Evolutionary conservation across 2,329 filamentous ascomycete species (phyloP).

Genomic region (Claviceps purpurea): DNA sequence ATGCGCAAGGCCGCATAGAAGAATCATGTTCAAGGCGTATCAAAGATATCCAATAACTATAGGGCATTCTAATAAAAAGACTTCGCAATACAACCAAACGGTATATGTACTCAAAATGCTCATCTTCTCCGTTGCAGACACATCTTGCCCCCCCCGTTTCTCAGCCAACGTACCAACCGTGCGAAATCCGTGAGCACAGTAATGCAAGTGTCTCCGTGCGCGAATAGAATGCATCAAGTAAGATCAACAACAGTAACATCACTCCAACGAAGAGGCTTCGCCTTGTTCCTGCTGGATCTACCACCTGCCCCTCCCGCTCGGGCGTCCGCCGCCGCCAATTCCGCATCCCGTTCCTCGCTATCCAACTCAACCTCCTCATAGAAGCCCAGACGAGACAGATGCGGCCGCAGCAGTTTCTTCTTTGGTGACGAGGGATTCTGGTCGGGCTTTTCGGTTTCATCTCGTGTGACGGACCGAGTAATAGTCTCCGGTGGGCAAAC

Average conservation of each 20-base stretch:
- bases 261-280: conserved; percentile 14
- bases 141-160: too few species aligned
- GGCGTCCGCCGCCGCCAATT: conserved; percentile 6
- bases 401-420: conserved; percentile 27
- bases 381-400: conserved; percentile 24
- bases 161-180: too few species aligned
- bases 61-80: too few species aligned
- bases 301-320: conserved; percentile 7
- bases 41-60: too few species aligned
- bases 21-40: too few species aligned
- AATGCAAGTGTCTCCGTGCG: background rate
- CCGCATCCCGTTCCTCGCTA: conserved; percentile 14
- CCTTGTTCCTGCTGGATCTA: conserved; percentile 2
- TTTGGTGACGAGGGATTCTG: conserved; percentile 8
- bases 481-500: background rate
- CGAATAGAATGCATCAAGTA: conserved; percentile 8
- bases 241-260: conserved; percentile 22
- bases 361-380: conserved; percentile 20
- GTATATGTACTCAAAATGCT: too few species aligned
- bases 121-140: too few species aligned
- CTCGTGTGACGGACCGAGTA: background rate
- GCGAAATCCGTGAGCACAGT: background rate
- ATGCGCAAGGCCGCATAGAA: too few species aligned
- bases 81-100: too few species aligned
- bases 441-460: background rate